Percentiles rank a stretch among this genome's conserved stretches.
Conservation (phyloP, 495 filamentous ascomycete species). For the Chlorociboria aeruginascens region DNA sequence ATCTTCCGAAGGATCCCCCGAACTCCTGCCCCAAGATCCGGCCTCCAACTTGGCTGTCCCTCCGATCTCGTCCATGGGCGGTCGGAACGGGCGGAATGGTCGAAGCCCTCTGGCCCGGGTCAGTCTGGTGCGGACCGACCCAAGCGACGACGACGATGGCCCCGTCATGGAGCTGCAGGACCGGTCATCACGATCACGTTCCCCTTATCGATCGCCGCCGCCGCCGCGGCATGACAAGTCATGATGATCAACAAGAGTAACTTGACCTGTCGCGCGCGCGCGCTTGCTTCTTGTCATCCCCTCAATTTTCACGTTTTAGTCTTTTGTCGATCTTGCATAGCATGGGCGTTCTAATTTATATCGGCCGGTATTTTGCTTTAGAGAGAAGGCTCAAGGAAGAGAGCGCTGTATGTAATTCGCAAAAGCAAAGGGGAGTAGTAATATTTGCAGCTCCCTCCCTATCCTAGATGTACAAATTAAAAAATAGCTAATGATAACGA, state of each 20-base stretch:
- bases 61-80: neutral
- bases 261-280: neutral
- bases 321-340: no score
- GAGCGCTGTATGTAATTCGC: no score
- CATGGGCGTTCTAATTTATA: no score
- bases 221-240: neutral
- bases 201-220: neutral
- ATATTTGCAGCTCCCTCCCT: no score
- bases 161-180: neutral
- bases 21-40: neutral
- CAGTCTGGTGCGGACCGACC: neutral
- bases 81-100: neutral
- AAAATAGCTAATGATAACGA: no score
- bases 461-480: no score
- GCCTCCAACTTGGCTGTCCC: neutral
- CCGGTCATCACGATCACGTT: neutral
- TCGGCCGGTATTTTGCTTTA: no score
- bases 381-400: no score
- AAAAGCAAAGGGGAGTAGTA: no score
- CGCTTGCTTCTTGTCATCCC: no score
- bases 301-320: no score
- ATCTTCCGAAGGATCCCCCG: neutral
- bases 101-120: constrained; percentile 3
- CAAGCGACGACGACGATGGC: neutral
- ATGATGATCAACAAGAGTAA: neutral